Conservation (phyloP, 208 protist genomes). For the Herpetomonas tarakana region DNA sequence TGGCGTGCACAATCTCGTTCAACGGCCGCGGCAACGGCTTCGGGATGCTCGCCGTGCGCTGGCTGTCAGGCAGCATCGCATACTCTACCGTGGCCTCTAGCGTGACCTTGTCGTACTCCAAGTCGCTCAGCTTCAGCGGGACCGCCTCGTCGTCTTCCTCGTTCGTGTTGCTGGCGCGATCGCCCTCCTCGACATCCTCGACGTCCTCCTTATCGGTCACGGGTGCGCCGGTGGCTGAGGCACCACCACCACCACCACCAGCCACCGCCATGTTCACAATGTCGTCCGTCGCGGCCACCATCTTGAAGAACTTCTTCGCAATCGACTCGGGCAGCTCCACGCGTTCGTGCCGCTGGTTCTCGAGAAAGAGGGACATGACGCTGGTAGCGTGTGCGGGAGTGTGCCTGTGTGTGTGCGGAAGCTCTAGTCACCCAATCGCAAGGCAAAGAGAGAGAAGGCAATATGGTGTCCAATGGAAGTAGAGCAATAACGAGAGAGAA, state of each 20-base stretch:
- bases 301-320: slow-evolving; percentile 4
- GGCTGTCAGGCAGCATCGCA: slow-evolving; percentile 20
- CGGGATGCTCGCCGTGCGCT: slow-evolving; percentile 33
- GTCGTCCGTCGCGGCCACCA: neutral
- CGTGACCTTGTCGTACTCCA: slow-evolving; percentile 28
- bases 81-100: slow-evolving; percentile 33
- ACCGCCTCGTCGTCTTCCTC: slow-evolving; percentile 20
- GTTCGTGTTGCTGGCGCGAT: slow-evolving; percentile 11
- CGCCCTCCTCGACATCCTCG: slow-evolving; percentile 1
- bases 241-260: no score
- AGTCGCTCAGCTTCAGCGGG: slow-evolving; percentile 31
- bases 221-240: neutral
- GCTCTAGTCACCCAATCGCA: neutral
- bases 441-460: no score
- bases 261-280: neutral
- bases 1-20: slow-evolving; percentile 16
- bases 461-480: no score
- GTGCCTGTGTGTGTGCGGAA: neutral
- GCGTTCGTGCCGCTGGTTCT: slow-evolving; percentile 6
- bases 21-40: slow-evolving; percentile 35
- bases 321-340: slow-evolving; percentile 5
- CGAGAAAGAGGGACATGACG: slow-evolving; percentile 2
- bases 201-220: neutral
- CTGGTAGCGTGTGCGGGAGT: neutral
- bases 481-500: no score